Conservation (phyloP, 768 basidiomycete species). For the Leucosporidium creatinivorum region DNA sequence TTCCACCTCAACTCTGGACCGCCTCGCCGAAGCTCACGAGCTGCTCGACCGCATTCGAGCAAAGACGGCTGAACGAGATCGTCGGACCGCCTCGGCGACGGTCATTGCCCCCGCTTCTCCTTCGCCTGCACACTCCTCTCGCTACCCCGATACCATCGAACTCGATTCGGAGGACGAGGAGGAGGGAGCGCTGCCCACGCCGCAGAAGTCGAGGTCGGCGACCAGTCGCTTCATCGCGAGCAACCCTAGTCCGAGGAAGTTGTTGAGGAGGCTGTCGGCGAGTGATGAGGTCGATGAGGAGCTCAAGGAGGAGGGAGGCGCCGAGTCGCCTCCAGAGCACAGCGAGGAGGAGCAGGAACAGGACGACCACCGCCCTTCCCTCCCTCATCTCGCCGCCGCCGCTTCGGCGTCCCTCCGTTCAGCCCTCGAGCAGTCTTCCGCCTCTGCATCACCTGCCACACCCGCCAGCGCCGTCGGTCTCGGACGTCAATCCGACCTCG, state of each 20-base stretch:
- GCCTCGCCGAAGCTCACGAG: background rate
- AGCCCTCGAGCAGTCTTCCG: constrained; percentile 6
- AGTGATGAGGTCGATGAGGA: constrained; percentile 48
- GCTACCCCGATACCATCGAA: background rate
- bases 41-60: constrained; percentile 1
- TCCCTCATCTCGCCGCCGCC: constrained; percentile 25
- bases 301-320: constrained; percentile 41
- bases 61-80: background rate
- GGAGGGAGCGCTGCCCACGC: background rate
- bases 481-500: background rate
- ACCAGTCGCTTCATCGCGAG: constrained; percentile 14
- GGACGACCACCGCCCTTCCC: constrained; percentile 5
- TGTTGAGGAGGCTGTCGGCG: constrained; percentile 43
- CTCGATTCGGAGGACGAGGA: background rate
- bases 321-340: background rate
- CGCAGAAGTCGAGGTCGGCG: no score
- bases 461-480: background rate
- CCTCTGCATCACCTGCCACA: background rate
- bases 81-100: background rate
- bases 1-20: background rate
- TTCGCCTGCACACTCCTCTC: background rate
- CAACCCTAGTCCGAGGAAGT: constrained; percentile 48
- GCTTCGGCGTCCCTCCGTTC: constrained; percentile 25
- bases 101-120: background rate
- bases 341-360: background rate